A percentile compares a stretch with the other conserved stretches of the same genome.
Evolutionary conservation across 2,329 filamentous ascomycete species (phyloP).

Genomic region (Penicillium expansum): DNA sequence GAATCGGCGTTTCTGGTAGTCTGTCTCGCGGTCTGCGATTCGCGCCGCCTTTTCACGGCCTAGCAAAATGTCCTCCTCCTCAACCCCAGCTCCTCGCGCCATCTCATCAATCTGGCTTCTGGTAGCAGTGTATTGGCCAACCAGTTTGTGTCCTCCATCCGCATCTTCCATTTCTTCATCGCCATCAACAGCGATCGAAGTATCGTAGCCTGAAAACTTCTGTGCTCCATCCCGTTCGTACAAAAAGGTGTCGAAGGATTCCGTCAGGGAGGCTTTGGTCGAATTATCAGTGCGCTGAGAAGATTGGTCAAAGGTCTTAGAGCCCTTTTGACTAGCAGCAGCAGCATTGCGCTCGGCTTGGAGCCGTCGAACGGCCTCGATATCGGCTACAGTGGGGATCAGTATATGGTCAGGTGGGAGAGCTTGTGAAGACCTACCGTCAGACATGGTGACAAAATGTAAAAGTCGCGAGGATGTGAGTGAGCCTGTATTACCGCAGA

Average conservation of each 20-base stretch:
- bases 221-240: constrained; percentile 77
- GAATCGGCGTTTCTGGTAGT: constrained; percentile 95
- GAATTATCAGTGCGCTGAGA: constrained; percentile 79
- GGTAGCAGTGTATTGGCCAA: constrained; percentile 95
- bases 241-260: constrained; percentile 78
- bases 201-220: constrained; percentile 86
- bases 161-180: constrained; percentile 76
- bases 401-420: constrained; percentile 20
- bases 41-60: constrained; percentile 85
- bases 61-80: constrained; percentile 86
- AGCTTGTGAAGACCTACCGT: constrained; percentile 36
- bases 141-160: constrained; percentile 71
- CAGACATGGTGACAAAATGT: constrained; percentile 41
- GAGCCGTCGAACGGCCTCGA: constrained; percentile 80
- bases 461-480: constrained; percentile 25
- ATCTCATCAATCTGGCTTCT: constrained; percentile 92
- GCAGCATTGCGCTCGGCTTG: constrained; percentile 89
- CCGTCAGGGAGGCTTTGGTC: constrained; percentile 87
- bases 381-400: constrained; percentile 60
- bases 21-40: constrained; percentile 89
- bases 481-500: constrained; percentile 28
- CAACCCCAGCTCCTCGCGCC: constrained; percentile 76
- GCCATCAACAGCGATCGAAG: constrained; percentile 76
- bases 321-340: constrained; percentile 74
- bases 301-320: constrained; percentile 72